A percentile compares a stretch with the other conserved stretches of the same genome.
Conservation (phyloP, 495 filamentous ascomycete species). For the Talaromyces adpressus region DNA sequence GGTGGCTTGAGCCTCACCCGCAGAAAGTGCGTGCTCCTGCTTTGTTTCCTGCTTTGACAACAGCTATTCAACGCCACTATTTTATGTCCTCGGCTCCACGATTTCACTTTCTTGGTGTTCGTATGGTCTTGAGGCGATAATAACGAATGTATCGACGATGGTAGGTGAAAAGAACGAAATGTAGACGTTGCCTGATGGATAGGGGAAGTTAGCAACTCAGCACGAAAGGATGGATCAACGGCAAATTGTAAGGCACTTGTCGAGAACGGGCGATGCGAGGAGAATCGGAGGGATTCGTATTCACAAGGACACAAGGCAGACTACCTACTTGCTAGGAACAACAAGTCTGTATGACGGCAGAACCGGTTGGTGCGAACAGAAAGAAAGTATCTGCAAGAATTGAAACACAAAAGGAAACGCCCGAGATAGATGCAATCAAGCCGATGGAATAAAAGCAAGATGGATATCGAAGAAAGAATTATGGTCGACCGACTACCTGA, state of each 20-base stretch:
- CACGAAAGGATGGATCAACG: not conserved
- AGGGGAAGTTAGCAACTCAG: not conserved
- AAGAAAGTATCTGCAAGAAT: not conserved
- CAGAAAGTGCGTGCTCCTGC: not conserved
- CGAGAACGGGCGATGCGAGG: not conserved
- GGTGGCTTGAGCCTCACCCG: constrained; percentile 22
- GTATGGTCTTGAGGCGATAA: not conserved
- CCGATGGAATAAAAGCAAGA: constrained; percentile 25
- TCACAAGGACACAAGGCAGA: not conserved
- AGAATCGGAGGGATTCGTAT: not conserved
- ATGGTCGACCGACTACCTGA: not conserved
- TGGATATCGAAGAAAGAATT: constrained; percentile 18
- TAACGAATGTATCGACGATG: not conserved
- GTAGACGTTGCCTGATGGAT: not conserved
- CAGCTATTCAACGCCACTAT: not conserved
- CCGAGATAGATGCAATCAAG: not conserved
- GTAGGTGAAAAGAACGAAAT: not conserved
- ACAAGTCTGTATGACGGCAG: constrained; percentile 3
- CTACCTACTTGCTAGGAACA: constrained; percentile 2
- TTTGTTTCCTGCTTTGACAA: not conserved
- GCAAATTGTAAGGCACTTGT: not conserved
- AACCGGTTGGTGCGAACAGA: not conserved
- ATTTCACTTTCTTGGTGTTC: not conserved
- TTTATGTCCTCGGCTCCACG: not conserved
- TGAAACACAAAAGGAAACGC: constrained; percentile 4